Evolutionary conservation across 2,329 filamentous ascomycete species (phyloP), one percentile per base, ranked within the genome.

Genomic region (Rhynchosporium graminicola): DNA sequence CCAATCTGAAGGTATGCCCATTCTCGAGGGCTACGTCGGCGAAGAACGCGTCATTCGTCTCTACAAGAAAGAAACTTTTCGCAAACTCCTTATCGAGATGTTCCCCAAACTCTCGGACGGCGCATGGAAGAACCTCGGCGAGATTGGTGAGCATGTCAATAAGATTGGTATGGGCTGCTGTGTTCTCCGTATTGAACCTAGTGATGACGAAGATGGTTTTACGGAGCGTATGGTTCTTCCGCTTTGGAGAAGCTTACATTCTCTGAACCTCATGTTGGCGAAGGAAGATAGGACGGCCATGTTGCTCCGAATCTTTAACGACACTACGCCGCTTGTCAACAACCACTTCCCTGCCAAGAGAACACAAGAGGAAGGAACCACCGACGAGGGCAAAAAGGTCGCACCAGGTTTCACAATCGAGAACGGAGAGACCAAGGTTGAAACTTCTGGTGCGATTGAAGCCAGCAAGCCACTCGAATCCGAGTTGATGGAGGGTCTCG

Each of bases 221-320:
- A 76, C 78, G 29, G 94, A 98, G 79, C 82, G 85, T 31, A 92
- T 97, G 85, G 90, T 94, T 1, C 82, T 99, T 20, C 95, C 95
- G 3, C 80, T 99, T 33, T 99, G 95, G 95, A 89, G 96, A 77
- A 96, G 92, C 74, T 84, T 96, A 65, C 88, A 93, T 70, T 94
- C 90, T 26, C 82, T 98, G 63, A 99, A 99, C 76, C 84, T 99
- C 59, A 99, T 99, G 95, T 82, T 99, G 73, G 94, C 95, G 56
- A 99, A 99, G 80, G 95, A 99, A 76, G 95, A 99, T 68, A 86
- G 95, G 15, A 88, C 87, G 29, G 95, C 95, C 0, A 96, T 98
- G 91, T 79, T 98, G 69, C 81, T 98, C 67, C 84, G 95, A 28
- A 82, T 99, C 64, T 99, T 89, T 79, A 96, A 97, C 74, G 94